A percentile compares a stretch with the other conserved stretches of the same genome.
phyloP scores from a whole-genome alignment of 352 stramenopile genomes.

The Globisporangium nagaii region DNA sequence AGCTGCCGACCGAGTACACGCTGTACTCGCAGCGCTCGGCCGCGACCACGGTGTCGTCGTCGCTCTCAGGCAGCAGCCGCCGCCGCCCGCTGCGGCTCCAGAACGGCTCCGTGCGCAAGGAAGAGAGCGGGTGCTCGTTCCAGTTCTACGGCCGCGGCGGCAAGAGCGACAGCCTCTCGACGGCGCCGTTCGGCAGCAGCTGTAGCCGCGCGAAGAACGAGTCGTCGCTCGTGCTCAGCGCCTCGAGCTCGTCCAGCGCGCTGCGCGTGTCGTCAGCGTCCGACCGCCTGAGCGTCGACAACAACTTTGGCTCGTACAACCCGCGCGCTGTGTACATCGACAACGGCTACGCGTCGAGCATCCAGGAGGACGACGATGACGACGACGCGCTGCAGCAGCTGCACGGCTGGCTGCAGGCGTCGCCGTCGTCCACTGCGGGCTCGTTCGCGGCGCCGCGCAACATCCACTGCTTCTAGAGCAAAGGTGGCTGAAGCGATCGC shows the following conservation, averaged over 20 bases:
- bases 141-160: slow-evolving; percentile 59
- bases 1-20: slow-evolving; percentile 22
- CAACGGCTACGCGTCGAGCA: slow-evolving; percentile 44
- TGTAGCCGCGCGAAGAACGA: slow-evolving; percentile 28
- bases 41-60: slow-evolving; percentile 7
- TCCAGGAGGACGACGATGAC: slow-evolving; percentile 63
- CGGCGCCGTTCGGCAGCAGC: slow-evolving; percentile 17
- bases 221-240: slow-evolving; percentile 49
- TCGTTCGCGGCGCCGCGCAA: slow-evolving; percentile 30
- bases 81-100: slow-evolving; percentile 5
- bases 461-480: slow-evolving; percentile 16
- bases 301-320: slow-evolving; percentile 69
- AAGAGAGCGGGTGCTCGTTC: slow-evolving; percentile 38
- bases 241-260: slow-evolving; percentile 38
- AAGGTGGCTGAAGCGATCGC: background rate
- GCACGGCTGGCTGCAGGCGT: slow-evolving; percentile 57
- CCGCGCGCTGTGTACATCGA: slow-evolving; percentile 37
- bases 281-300: slow-evolving; percentile 70
- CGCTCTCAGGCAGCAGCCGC: background rate
- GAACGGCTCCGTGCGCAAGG: slow-evolving; percentile 12
- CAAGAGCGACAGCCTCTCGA: slow-evolving; percentile 20
- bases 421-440: slow-evolving; percentile 53
- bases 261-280: slow-evolving; percentile 36
- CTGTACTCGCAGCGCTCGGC: slow-evolving; percentile 17
- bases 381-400: slow-evolving; percentile 39